Base-by-base conservation (phyloP, 495 filamentous ascomycete genomes). In the Darksidea phi region DNA sequence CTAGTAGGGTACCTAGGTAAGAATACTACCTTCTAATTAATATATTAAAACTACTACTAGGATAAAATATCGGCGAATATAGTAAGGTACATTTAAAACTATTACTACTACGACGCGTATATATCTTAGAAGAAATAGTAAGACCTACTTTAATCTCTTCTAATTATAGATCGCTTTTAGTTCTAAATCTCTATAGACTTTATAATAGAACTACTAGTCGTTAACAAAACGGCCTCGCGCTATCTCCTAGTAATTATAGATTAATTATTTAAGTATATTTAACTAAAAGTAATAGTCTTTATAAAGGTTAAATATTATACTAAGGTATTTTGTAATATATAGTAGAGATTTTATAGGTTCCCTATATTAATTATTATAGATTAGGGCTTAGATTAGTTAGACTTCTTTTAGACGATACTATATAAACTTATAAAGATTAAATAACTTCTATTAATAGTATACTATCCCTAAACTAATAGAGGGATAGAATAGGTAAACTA, bases 231-330 rank as follows among this genome's bases (percentile, higher is more conserved):
- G 3, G 10, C 28, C 10, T 10, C 23, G 23, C 23, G 23, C 2
- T 23, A 49, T 18, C 23, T 23, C 2, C 23, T 49, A 10, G 18
- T 49, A 23, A 49, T 49, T 49, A 49, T 49, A 49, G 23, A 49
- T 15, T 23, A 49, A 6, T 18, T 49, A 2, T 49, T 23, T 20
- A 49, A 49, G 15, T 49, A 49, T 23, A 23, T 49, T 23, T 49
- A 49, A 26, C 18, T 49, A 49, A 18, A 49, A 49, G 47, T 15
- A 3, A 49, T 49, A 49, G 15, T 23, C 6, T 49, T 26, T 2
- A 49, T 49, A 49, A 23, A 21, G 23, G 47, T 23, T 20, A 23
- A 49, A 49, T 20, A 20, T 26, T 49, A 49, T 49, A 49, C 23
- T 23, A 26, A 49, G 23, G 2, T 21, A 21, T 49, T 49, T 26